Conservation (phyloP, 1,284 basidiomycete species). For the Apiotrichum porosum region DNA sequence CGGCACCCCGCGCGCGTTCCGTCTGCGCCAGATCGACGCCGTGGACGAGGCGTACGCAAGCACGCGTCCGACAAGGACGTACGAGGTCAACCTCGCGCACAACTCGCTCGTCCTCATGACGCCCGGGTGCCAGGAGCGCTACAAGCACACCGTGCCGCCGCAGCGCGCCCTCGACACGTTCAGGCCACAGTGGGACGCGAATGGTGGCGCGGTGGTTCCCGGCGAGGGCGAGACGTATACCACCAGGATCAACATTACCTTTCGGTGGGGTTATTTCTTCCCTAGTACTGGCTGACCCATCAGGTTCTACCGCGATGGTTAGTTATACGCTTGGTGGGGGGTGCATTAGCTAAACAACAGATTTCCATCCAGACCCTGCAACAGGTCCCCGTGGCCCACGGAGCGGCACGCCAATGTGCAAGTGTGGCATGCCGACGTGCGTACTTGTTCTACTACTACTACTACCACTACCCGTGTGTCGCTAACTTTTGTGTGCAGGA, state of each 20-base stretch:
- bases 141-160: constrained; percentile 69
- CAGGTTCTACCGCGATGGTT: constrained; percentile 39
- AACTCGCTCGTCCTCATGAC: constrained; percentile 93
- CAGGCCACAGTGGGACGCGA: constrained; percentile 55
- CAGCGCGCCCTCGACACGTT: constrained; percentile 71
- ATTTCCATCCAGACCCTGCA: constrained; percentile 61
- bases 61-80: constrained; percentile 61
- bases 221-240: constrained; percentile 53
- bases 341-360: too few species aligned
- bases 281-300: background rate
- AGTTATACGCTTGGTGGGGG: constrained; percentile 4
- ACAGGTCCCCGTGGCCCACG: constrained; percentile 21
- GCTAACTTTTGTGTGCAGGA: too few species aligned
- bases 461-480: too few species aligned
- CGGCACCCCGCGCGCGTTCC: constrained; percentile 71
- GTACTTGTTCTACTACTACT: constrained; percentile 9
- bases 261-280: constrained; percentile 50
- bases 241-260: constrained; percentile 81
- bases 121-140: constrained; percentile 80
- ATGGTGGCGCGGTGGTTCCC: constrained; percentile 21
- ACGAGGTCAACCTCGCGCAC: constrained; percentile 74
- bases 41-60: constrained; percentile 52
- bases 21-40: constrained; percentile 54
- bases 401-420: constrained; percentile 56
- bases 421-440: constrained; percentile 68